These are phyloP conservation scores for Nicotiana attenuata DNA, from an alignment of 257 asterid species.

Conservation along the genomic window DNA sequence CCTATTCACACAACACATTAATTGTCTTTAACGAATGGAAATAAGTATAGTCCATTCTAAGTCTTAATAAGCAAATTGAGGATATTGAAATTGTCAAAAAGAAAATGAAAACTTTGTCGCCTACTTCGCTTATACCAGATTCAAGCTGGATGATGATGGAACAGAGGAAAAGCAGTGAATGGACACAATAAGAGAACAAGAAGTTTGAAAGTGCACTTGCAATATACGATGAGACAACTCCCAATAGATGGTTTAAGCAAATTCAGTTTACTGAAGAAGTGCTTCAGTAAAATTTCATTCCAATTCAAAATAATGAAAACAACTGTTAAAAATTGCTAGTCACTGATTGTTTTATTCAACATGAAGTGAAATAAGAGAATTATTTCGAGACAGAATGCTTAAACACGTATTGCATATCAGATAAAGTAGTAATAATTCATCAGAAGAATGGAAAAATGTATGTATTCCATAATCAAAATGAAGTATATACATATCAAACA, in stretches of 20 bases:
- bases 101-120: slow-evolving; percentile 44
- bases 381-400: neutral
- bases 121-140: slow-evolving; percentile 22
- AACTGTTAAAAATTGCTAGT: neutral
- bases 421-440: neutral
- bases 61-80: neutral
- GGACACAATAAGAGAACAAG: too few relatives aligned
- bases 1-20: neutral
- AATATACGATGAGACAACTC: too few relatives aligned
- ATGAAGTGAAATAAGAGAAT: neutral
- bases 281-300: neutral
- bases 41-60: too few relatives aligned
- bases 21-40: neutral
- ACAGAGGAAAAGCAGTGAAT: slow-evolving; percentile 26
- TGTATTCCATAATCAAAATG: neutral
- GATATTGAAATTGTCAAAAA: too few relatives aligned
- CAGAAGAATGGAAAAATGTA: neutral
- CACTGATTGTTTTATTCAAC: neutral
- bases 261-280: too few relatives aligned
- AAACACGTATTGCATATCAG: neutral
- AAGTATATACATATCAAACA: neutral
- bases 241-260: too few relatives aligned
- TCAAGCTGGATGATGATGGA: slow-evolving; percentile 31
- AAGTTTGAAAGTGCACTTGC: too few relatives aligned
- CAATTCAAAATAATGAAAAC: neutral